Evolutionary conservation across 306 rosid species (phyloP).

Genomic region (Prunus armeniaca): DNA sequence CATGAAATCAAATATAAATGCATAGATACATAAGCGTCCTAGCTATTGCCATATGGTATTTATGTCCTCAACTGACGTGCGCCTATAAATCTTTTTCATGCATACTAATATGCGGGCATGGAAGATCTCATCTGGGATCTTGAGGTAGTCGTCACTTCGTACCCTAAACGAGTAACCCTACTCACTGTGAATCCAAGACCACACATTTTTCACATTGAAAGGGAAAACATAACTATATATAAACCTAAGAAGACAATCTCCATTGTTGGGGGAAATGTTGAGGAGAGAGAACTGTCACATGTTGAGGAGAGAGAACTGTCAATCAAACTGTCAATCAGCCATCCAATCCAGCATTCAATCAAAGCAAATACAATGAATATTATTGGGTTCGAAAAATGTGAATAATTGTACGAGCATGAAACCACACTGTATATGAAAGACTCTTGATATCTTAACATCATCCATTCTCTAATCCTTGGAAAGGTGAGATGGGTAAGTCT

Average conservation of each 20-base stretch:
- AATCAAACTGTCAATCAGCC: not conserved
- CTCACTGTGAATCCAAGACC: not conserved
- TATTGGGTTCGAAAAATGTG: not conserved
- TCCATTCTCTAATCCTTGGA: not conserved
- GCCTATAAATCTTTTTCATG: too few relatives aligned
- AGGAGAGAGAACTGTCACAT: not conserved
- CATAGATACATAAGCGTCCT: too few relatives aligned
- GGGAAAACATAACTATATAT: not conserved
- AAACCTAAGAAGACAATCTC: not conserved
- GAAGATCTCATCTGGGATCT: not conserved
- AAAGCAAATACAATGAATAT: not conserved
- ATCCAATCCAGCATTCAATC: not conserved
- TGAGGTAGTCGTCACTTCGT: not conserved
- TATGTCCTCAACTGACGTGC: too few relatives aligned
- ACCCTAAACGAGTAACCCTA: not conserved
- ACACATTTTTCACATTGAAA: not conserved
- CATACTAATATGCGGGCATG: not conserved
- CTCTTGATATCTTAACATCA: not conserved
- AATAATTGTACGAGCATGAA: not conserved
- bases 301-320: not conserved
- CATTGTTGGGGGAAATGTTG: not conserved
- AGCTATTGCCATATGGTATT: too few relatives aligned
- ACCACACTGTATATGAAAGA: not conserved
- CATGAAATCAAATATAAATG: too few relatives aligned
- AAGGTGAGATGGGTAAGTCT: too few relatives aligned